Evolutionary conservation across 2,329 filamentous ascomycete genomes (phyloP).

Genomic region (Incumbomyces lentus): DNA sequence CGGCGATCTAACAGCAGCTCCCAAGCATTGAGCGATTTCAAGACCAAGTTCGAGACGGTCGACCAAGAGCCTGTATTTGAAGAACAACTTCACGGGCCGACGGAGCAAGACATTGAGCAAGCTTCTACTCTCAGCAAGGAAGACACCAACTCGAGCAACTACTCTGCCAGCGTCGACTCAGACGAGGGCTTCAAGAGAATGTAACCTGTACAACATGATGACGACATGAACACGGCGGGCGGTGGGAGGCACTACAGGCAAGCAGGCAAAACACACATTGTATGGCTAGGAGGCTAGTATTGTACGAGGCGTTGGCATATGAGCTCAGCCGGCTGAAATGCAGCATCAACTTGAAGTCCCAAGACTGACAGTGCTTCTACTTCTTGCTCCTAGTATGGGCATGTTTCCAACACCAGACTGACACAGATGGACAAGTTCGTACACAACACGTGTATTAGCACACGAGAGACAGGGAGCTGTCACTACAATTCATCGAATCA

Average conservation of each 20-base stretch:
- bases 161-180: conserved; percentile 47
- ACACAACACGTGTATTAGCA: background rate
- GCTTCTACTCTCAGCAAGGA: conserved; percentile 34
- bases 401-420: too few relatives aligned
- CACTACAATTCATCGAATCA: background rate
- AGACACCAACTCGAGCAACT: conserved; percentile 46
- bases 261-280: too few relatives aligned
- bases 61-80: conserved; percentile 89
- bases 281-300: background rate
- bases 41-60: conserved; percentile 91
- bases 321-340: too few relatives aligned
- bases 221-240: background rate
- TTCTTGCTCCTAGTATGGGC: too few relatives aligned
- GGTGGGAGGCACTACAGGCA: too few relatives aligned
- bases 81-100: conserved; percentile 65
- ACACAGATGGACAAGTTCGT: too few relatives aligned
- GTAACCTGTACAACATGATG: conserved; percentile 22
- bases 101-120: conserved; percentile 45
- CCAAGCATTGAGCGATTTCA: conserved; percentile 66
- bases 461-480: background rate
- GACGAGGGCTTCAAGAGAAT: conserved; percentile 41
- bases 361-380: too few relatives aligned
- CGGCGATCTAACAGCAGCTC: conserved; percentile 87
- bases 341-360: too few relatives aligned
- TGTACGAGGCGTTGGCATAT: conserved; percentile 1